Evolutionary conservation across 2,329 filamentous ascomycete species (phyloP).

Genomic region (Nemania serpens): DNA sequence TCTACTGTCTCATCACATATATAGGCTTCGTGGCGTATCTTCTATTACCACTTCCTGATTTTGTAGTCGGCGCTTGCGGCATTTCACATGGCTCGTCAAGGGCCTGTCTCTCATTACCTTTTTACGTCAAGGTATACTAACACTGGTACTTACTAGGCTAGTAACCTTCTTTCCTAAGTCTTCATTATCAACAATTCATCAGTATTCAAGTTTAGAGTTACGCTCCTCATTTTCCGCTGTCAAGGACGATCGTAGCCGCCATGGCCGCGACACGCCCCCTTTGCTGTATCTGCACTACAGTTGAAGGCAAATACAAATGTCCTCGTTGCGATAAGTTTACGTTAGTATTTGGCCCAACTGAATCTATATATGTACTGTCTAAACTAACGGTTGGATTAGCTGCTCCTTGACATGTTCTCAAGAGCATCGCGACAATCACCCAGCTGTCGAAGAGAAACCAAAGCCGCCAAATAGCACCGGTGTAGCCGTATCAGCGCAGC

Average conservation of each 20-base stretch:
- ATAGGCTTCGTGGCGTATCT: no score
- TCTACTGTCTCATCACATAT: no score
- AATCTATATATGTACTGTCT: not conserved
- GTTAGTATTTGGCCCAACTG: constrained; percentile 47
- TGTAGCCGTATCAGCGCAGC: not conserved
- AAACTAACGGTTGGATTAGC: constrained; percentile 42
- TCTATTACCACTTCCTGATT: no score
- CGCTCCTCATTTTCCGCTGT: not conserved
- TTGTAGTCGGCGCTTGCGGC: no score
- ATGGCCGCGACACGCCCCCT: constrained; percentile 36
- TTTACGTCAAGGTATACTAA: no score
- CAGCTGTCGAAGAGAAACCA: constrained; percentile 42
- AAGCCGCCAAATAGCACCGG: not conserved
- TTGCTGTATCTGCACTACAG: constrained; percentile 59
- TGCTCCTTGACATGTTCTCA: constrained; percentile 65
- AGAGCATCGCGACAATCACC: constrained; percentile 55
- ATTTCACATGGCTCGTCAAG: no score
- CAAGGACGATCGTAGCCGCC: not conserved
- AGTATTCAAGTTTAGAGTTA: no score
- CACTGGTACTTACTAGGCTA: no score
- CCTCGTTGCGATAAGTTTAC: constrained; percentile 62
- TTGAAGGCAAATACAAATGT: constrained; percentile 65
- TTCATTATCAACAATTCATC: no score
- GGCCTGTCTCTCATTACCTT: no score
- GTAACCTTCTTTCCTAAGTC: no score